These are phyloP conservation scores for Colletotrichum tropicale DNA, from an alignment of 2,329 filamentous ascomycete genomes.

Conservation along the genomic window DNA sequence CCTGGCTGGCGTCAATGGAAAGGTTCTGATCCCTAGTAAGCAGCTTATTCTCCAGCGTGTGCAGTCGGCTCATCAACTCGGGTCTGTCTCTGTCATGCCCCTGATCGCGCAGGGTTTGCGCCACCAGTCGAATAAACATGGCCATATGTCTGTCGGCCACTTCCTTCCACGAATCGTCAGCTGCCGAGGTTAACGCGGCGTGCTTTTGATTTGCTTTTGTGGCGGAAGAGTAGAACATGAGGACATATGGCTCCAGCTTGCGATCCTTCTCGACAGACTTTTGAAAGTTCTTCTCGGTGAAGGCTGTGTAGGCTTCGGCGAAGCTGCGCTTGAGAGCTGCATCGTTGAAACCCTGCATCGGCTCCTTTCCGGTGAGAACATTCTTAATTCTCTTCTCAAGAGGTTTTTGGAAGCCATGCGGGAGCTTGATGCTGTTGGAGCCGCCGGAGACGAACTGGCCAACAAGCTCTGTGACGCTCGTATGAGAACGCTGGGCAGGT, in stretches of 20 bases:
- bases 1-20: constrained; percentile 63
- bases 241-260: constrained; percentile 86
- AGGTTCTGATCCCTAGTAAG: constrained; percentile 94
- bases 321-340: constrained; percentile 92
- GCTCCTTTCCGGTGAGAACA: constrained; percentile 82
- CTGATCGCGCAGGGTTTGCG: constrained; percentile 78
- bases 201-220: constrained; percentile 83
- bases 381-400: constrained; percentile 77
- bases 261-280: constrained; percentile 94
- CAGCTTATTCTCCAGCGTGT: constrained; percentile 89
- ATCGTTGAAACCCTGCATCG: constrained; percentile 87
- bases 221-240: constrained; percentile 96
- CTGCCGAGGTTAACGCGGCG: constrained; percentile 74
- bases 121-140: constrained; percentile 88
- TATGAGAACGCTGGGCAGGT: constrained; percentile 65
- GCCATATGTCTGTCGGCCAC: constrained; percentile 95
- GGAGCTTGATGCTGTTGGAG: constrained; percentile 59
- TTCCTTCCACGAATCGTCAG: constrained; percentile 87
- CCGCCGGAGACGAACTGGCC: constrained; percentile 75
- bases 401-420: constrained; percentile 55
- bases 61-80: constrained; percentile 80
- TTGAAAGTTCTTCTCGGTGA: constrained; percentile 87
- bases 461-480: constrained; percentile 83
- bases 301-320: constrained; percentile 89
- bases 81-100: constrained; percentile 85